Evolutionary conservation across 345 rosid species (phyloP), one percentile per base, ranked within the genome.

Genomic region (Acer yangbiense): DNA sequence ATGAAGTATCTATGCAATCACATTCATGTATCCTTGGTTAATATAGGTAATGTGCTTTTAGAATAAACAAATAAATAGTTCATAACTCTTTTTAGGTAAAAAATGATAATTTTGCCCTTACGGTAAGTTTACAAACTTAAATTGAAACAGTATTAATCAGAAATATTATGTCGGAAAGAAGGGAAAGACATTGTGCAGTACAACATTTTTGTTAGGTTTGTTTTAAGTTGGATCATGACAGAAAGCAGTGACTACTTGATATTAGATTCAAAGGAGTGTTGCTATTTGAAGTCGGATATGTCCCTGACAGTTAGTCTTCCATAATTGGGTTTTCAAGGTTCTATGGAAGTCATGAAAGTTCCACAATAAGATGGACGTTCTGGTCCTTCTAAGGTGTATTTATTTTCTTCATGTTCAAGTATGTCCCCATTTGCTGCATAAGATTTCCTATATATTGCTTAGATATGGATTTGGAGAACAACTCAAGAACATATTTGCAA

Each of bases 401-500:
- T 71, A 27, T 69, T 69, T 20, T 12, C 21, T 39, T 13, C 48
- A 58, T 39, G 65, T 27, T 62, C 12, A 21, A 27, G 8, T 72
- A 17, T 73, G 13, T 43, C 27, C 18, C 21, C 39, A 14, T 44
- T 23, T 35, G 77, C 20, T 21, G 63, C 69, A 72, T 78, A 69
- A 52, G 69, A 58, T 80, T 91, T 89, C 97, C 93, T 89, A 79
- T 75, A 86, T 54, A 41, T 64, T 77, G 21, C 13, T 14, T 83
- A 86, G 93, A 85, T 88, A 25, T 86, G 54, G 95, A 88, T 75
- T 82, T 67, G 79, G 97, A 82, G 71, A 90, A 81, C 90, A 91
- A 91, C 84, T 94, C 99, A 27, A 89, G 88, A 79, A 83, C 87
- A 71, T 91, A 90, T 80, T 83, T 96, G 80, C 99, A 92, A 90